Percentiles rank a stretch among this genome's conserved stretches.
Evolutionary conservation across 768 basidiomycete species (phyloP).

Genomic region (Arthromyces matolae): DNA sequence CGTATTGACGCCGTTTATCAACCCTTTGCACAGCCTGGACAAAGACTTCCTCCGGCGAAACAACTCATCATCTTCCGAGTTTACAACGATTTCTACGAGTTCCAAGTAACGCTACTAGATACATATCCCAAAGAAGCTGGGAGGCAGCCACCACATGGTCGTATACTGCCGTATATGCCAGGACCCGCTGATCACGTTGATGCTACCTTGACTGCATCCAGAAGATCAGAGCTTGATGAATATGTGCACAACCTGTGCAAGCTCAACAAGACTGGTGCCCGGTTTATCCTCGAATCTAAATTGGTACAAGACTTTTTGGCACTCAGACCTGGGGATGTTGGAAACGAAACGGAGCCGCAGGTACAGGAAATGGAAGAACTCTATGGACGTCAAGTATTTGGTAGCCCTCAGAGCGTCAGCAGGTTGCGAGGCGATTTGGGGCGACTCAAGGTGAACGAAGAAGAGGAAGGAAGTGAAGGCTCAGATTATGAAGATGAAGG

Average conservation of each 20-base stretch:
- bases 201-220: slow-evolving; percentile 73
- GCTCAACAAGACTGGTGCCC: slow-evolving; percentile 61
- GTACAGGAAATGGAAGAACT: slow-evolving; percentile 57
- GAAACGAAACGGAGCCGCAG: slow-evolving; percentile 60
- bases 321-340: slow-evolving; percentile 82
- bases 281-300: slow-evolving; percentile 76
- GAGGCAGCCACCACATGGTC: slow-evolving; percentile 54
- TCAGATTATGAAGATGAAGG: slow-evolving; percentile 67
- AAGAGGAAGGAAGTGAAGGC: slow-evolving; percentile 51
- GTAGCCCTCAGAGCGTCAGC: slow-evolving; percentile 20
- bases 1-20: slow-evolving; percentile 87
- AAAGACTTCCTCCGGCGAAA: slow-evolving; percentile 61
- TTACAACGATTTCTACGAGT: slow-evolving; percentile 98
- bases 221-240: slow-evolving; percentile 81
- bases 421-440: slow-evolving; percentile 50
- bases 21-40: slow-evolving; percentile 65
- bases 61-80: slow-evolving; percentile 88
- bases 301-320: slow-evolving; percentile 83
- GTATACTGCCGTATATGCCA: slow-evolving; percentile 96
- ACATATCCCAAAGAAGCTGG: slow-evolving; percentile 92
- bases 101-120: slow-evolving; percentile 86
- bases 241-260: slow-evolving; percentile 81
- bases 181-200: slow-evolving; percentile 86
- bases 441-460: slow-evolving; percentile 42
- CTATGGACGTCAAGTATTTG: slow-evolving; percentile 24